phyloP scores from a whole-genome alignment of 2,329 filamentous ascomycete species.

The Aspergillus sclerotialis region DNA sequence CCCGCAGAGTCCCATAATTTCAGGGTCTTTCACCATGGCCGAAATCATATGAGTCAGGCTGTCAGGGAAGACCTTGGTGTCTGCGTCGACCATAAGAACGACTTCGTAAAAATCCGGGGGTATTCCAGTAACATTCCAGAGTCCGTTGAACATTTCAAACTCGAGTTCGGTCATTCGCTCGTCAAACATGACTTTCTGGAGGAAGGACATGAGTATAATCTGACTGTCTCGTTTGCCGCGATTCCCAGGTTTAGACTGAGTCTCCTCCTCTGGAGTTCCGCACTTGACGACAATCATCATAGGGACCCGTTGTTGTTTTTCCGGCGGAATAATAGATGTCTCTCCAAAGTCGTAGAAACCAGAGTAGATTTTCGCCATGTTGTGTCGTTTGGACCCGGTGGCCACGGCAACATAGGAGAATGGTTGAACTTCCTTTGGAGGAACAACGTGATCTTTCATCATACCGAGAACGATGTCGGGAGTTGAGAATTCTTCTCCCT shows the following conservation, averaged over 20 bases:
- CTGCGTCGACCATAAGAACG: conserved; percentile 97
- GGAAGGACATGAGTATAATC: conserved; percentile 97
- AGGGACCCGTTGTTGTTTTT: conserved; percentile 92
- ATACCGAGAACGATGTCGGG: conserved; percentile 86
- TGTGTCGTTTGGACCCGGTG: conserved; percentile 93
- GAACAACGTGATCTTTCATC: conserved; percentile 85
- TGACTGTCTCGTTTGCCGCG: conserved; percentile 98
- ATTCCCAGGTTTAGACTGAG: conserved; percentile 84
- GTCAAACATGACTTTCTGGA: conserved; percentile 99
- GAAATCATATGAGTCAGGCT: conserved; percentile 98
- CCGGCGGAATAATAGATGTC: conserved; percentile 67
- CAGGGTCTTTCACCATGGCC: conserved; percentile 97
- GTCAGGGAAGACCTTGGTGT: conserved; percentile 98
- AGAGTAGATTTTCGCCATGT: conserved; percentile 97
- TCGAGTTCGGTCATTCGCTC: conserved; percentile 99
- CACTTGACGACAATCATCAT: conserved; percentile 98
- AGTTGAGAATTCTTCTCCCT: conserved; percentile 78
- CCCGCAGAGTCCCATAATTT: conserved; percentile 97
- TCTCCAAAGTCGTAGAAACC: conserved; percentile 96
- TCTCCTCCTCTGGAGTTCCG: conserved; percentile 80
- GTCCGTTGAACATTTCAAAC: conserved; percentile 98
- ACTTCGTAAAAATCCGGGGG: conserved; percentile 97
- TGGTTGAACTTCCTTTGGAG: conserved; percentile 72
- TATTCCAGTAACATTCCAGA: conserved; percentile 98
- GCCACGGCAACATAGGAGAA: conserved; percentile 97